Base-by-base conservation (phyloP, 768 basidiomycete species). In the Hygrophorus pudorinus region DNA sequence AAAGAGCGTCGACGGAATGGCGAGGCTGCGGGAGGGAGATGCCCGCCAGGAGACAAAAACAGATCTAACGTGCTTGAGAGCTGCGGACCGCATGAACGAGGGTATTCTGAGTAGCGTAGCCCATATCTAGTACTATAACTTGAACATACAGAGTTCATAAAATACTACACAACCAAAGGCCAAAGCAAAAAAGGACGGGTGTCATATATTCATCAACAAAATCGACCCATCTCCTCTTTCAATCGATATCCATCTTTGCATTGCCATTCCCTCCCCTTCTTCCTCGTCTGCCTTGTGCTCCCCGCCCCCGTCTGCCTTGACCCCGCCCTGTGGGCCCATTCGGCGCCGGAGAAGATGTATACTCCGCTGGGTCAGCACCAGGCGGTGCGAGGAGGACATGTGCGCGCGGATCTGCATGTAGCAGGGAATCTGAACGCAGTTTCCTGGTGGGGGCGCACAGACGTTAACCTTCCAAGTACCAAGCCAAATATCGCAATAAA, bases 381-480 rank as follows among this genome's bases (percentile, higher is more conserved):
- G 82, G 83, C 0, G 84, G 84, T 21, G 78, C 77, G 21, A 83
- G 59, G 16, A 86, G 65, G 0, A 88, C 72, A 10, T 73, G 69
- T 3, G 85, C 83, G 20, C 85, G 76, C n/a, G 81, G 73, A 47
- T 74, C 74, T 16, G 65, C 63, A 24, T 68, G 66, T 27, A 87
- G 59, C 39, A 90, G 70, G 1, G 76, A 76, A 57, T 92, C 88
- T 2, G 88, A 90, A 42, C 88, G 84, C 70, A 92, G 70, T 75
- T 89, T 91, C 48, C 88, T 90, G 47, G n/a, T n/a, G 12, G 4
- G 18, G 27, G 7, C 2, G 10, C 16, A 5, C 13, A 40, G 28
- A 44, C 27, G 28, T 36, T 41, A 41, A 41, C 2, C 24, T 7
- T 24, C 24, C 24, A 24, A 24, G 24, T 24, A 13, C 21, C 17